Conservation (phyloP, 2,329 filamentous ascomycete species). For the Endoconidiophora laricicola region DNA sequence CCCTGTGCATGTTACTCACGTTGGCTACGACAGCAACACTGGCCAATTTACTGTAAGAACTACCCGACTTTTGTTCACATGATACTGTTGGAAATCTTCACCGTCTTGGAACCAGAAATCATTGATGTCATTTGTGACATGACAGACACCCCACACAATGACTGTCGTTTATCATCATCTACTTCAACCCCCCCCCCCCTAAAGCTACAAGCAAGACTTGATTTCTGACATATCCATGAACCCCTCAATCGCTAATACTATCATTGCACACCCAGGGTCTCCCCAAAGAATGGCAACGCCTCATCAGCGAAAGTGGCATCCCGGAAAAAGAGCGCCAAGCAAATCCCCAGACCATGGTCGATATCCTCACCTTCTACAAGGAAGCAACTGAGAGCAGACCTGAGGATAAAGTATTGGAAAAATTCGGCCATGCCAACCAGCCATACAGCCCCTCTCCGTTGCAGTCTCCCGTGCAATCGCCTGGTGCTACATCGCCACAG, state of each 20-base stretch:
- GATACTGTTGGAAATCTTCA: no score
- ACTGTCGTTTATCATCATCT: not conserved
- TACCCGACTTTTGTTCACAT: conserved; percentile 6
- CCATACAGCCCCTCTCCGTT: conserved; percentile 26
- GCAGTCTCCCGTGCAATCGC: conserved; percentile 25
- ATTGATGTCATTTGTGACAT: no score
- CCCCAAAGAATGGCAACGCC: conserved; percentile 92
- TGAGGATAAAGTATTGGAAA: conserved; percentile 85
- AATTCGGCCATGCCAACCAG: conserved; percentile 76
- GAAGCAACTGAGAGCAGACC: conserved; percentile 68
- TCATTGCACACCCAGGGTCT: conserved; percentile 46
- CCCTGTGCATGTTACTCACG: conserved; percentile 92
- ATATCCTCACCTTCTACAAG: conserved; percentile 94
- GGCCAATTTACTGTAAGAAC: conserved; percentile 80
- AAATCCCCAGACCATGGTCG: conserved; percentile 86
- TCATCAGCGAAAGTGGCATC: conserved; percentile 90
- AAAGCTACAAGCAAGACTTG: not conserved
- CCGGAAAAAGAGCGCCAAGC: conserved; percentile 90
- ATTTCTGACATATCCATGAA: not conserved
- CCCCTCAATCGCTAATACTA: conserved; percentile 14
- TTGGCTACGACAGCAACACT: conserved; percentile 90
- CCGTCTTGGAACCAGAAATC: no score
- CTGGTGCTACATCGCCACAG: conserved; percentile 29
- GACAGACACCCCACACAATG: no score
- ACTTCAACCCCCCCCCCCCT: conserved; percentile 13